Percentiles rank a stretch among this genome's conserved stretches.
Conservation (phyloP, 495 filamentous ascomycete species). For the Annulohypoxylon maeteangense region DNA sequence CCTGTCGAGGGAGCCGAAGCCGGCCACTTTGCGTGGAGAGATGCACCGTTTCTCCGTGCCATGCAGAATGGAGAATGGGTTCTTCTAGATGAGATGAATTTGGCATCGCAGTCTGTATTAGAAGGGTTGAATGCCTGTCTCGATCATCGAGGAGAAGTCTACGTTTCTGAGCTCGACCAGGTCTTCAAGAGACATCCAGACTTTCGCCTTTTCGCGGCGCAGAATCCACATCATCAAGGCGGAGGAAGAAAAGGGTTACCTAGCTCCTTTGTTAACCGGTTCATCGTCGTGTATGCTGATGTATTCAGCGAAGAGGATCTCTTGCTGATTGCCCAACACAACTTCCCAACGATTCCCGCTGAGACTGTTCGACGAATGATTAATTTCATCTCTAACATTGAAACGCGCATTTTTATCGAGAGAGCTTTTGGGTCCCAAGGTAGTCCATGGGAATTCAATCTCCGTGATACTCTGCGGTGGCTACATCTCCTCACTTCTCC, state of each 20-base stretch:
- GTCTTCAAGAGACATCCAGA: constrained; percentile 89
- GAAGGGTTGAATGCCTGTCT: constrained; percentile 97
- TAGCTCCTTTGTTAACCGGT: constrained; percentile 95
- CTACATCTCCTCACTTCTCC: constrained; percentile 73
- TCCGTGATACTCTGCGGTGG: constrained; percentile 93
- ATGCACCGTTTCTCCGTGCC: constrained; percentile 92
- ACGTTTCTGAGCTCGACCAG: constrained; percentile 92
- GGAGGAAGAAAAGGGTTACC: constrained; percentile 96
- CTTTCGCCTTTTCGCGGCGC: constrained; percentile 93
- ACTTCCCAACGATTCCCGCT: constrained; percentile 71
- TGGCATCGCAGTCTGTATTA: constrained; percentile 95
- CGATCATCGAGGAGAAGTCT: constrained; percentile 96
- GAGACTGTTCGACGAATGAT: constrained; percentile 71
- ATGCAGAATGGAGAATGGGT: constrained; percentile 98
- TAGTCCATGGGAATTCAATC: constrained; percentile 96
- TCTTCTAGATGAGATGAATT: constrained; percentile 97
- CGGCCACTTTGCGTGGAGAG: constrained; percentile 92
- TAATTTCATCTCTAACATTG: constrained; percentile 81
- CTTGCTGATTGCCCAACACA: constrained; percentile 78
- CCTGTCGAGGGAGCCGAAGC: constrained; percentile 88
- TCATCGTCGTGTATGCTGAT: constrained; percentile 97
- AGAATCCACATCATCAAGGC: constrained; percentile 98
- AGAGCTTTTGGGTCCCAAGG: constrained; percentile 79
- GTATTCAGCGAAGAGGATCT: constrained; percentile 84
- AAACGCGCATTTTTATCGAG: constrained; percentile 71